These are phyloP conservation scores for Xanthoconium stramineum DNA, from an alignment of 768 basidiomycete species.

Conservation along the genomic window DNA sequence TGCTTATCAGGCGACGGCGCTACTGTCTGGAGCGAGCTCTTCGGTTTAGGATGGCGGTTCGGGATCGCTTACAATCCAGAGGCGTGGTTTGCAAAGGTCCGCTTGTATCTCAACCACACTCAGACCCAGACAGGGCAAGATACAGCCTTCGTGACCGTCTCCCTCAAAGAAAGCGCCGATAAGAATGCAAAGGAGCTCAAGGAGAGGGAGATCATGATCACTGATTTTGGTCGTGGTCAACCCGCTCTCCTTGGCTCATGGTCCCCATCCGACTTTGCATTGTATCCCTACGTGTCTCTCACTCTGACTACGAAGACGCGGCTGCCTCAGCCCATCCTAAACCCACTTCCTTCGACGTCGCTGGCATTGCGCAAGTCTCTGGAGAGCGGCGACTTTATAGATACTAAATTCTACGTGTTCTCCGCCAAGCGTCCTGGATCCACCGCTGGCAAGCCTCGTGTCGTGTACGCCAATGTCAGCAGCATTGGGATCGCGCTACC, in stretches of 20 bases:
- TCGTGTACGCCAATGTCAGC: constrained; percentile 23
- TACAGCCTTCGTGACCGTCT: constrained; percentile 12
- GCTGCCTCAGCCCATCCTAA: constrained; percentile 1
- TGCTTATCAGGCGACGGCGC: constrained; percentile 6
- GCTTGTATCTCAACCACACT: constrained; percentile 29
- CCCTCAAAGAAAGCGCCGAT: constrained; percentile 5
- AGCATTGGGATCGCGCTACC: constrained; percentile 18
- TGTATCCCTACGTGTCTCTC: constrained; percentile 21
- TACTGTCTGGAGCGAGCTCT: constrained; percentile 24
- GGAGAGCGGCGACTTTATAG: constrained; percentile 24
- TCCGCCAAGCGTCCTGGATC: constrained; percentile 13
- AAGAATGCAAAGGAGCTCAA: constrained; percentile 1
- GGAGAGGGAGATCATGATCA: constrained; percentile 18
- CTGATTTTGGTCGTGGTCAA: constrained; percentile 25
- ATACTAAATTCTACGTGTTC: constrained; percentile 30
- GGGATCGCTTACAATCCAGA: constrained; percentile 17
- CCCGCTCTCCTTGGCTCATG: constrained; percentile 26
- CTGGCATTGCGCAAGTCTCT: constrained; percentile 24
- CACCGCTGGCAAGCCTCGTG: constrained; percentile 20
- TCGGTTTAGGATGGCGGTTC: constrained; percentile 29
- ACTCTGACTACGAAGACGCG: constrained; percentile 19
- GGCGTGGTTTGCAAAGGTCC: constrained; percentile 25
- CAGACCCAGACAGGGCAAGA: constrained; percentile 20
- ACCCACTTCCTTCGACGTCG: constrained; percentile 16
- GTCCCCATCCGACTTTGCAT: constrained; percentile 5